Percentiles rank a stretch among this genome's conserved stretches.
Conservation (phyloP, 2,329 filamentous ascomycete genomes). For the Lachnellula hyalina region DNA sequence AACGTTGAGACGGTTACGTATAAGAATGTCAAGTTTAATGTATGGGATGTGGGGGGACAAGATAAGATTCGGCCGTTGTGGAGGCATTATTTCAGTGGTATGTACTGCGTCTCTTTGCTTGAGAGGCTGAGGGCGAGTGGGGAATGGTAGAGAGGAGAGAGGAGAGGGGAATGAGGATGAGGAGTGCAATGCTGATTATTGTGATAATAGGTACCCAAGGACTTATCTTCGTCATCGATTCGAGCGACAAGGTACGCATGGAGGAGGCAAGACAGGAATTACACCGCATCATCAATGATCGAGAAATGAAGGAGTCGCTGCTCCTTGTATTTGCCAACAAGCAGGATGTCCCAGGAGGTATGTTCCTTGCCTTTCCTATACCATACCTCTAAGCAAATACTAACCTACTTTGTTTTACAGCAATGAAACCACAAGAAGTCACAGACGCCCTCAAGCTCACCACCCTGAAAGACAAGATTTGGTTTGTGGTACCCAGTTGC, state of each 20-base stretch:
- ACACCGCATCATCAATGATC: conserved; percentile 95
- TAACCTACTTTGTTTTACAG: conserved; percentile 37
- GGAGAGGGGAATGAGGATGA: conserved; percentile 58
- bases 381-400: not conserved
- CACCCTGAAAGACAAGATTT: conserved; percentile 76
- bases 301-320: conserved; percentile 94
- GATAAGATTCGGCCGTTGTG: conserved; percentile 97
- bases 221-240: conserved; percentile 98
- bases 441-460: conserved; percentile 71
- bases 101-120: conserved; percentile 25
- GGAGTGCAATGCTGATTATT: conserved; percentile 25
- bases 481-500: conserved; percentile 79
- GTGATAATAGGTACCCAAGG: conserved; percentile 73
- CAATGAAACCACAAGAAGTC: conserved; percentile 74
- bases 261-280: conserved; percentile 90
- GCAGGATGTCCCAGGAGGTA: conserved; percentile 85
- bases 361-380: conserved; percentile 24
- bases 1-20: conserved; percentile 99
- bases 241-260: conserved; percentile 83
- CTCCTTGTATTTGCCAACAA: conserved; percentile 98
- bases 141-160: not conserved
- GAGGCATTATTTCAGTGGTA: conserved; percentile 92
- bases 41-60: conserved; percentile 98
- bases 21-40: conserved; percentile 99
- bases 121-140: not conserved